Conservation (phyloP, 108 stramenopile genomes). For the Cylindrotheca closterium region DNA sequence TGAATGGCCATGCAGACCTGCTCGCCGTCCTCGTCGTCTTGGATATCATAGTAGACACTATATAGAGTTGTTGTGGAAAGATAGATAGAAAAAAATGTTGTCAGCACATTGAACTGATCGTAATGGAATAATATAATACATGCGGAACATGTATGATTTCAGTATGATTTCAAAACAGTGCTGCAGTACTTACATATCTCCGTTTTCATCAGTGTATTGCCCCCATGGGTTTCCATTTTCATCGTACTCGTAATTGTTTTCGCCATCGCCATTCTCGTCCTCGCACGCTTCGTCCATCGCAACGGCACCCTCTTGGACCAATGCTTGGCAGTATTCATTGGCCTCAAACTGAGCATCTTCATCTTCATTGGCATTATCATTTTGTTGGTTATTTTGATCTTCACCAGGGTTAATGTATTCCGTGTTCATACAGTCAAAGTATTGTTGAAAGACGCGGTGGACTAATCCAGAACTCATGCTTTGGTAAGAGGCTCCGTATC, state of each 20-base stretch:
- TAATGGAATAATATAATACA: too few species aligned
- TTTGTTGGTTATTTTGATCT: slow-evolving; percentile 20
- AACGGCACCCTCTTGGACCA: slow-evolving; percentile 2
- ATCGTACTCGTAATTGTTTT: not conserved
- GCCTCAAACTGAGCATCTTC: slow-evolving; percentile 22
- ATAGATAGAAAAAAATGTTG: too few species aligned
- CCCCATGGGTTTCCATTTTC: not conserved
- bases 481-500: slow-evolving; percentile 1
- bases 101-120: too few species aligned
- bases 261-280: not conserved
- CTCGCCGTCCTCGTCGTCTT: slow-evolving; percentile 16
- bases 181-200: too few species aligned
- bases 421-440: slow-evolving; percentile 20
- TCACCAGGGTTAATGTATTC: slow-evolving; percentile 25
- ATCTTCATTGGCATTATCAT: slow-evolving; percentile 3
- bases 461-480: slow-evolving; percentile 19
- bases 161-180: too few species aligned
- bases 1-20: slow-evolving; percentile 27
- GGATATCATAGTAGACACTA: not conserved
- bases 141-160: too few species aligned
- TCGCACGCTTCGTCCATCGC: not conserved
- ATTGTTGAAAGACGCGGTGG: slow-evolving; percentile 1
- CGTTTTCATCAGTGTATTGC: not conserved
- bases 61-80: too few species aligned
- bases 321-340: slow-evolving; percentile 28